phyloP scores from a whole-genome alignment of 345 rosid species.

The Syzygium jambos region DNA sequence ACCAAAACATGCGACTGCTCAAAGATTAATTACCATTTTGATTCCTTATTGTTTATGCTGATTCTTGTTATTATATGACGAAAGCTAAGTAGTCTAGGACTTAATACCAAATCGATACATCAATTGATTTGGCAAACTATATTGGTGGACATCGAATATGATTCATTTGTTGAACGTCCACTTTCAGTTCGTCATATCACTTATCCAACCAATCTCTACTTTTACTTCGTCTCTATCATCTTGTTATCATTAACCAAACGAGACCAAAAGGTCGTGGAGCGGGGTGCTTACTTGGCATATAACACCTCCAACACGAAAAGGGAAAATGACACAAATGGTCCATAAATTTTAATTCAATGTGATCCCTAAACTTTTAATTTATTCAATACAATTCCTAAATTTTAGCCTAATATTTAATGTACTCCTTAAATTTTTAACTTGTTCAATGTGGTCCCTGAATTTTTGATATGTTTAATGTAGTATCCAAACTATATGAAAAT shows the following conservation, averaged over 20 bases:
- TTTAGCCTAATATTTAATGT: too few species aligned
- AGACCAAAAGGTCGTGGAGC: background rate
- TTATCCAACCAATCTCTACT: background rate
- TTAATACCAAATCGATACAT: background rate
- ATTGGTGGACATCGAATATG: background rate
- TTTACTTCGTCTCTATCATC: background rate
- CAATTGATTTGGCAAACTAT: background rate
- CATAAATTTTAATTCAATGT: too few species aligned
- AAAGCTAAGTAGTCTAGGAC: background rate
- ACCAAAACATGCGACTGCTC: background rate
- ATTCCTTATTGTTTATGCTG: background rate
- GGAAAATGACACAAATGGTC: too few species aligned
- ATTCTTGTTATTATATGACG: background rate
- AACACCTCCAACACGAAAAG: too few species aligned
- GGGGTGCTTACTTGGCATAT: background rate
- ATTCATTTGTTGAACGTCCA: background rate
- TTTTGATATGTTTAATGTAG: too few species aligned
- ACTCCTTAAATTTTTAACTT: too few species aligned
- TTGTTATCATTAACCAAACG: background rate
- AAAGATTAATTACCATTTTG: background rate
- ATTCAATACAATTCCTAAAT: too few species aligned
- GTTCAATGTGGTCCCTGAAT: too few species aligned
- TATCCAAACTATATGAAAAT: too few species aligned
- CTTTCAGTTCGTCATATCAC: background rate
- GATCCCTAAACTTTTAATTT: too few species aligned